Conservation (phyloP, 1,284 basidiomycete species). For the Puccinia brachypodii region DNA sequence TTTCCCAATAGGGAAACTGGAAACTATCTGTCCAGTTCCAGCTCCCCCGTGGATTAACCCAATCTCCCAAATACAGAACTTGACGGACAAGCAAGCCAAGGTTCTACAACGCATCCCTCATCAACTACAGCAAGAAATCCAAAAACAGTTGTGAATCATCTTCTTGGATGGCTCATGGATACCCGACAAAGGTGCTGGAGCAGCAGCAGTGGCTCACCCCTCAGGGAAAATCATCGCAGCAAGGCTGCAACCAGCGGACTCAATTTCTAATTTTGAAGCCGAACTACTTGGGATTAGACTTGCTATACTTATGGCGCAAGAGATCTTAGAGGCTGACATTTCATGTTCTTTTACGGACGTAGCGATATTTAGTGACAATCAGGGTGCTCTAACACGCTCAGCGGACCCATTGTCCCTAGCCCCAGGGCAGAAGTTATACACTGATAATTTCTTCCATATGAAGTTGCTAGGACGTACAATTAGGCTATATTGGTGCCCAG, state of each 20-base stretch:
- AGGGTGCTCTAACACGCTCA: background rate
- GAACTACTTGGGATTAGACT: background rate
- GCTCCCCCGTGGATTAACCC: background rate
- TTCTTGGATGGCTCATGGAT: slow-evolving; percentile 14
- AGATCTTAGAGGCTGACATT: background rate
- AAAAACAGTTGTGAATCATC: background rate
- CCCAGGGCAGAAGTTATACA: background rate
- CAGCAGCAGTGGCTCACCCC: background rate
- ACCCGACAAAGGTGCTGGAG: background rate
- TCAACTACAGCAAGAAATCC: background rate
- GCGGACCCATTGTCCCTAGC: background rate
- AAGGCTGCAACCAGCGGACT: background rate
- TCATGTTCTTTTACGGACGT: background rate
- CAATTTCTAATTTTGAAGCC: background rate
- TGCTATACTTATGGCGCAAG: background rate
- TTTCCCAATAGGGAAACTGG: background rate
- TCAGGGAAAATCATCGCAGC: background rate
- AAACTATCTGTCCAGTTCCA: background rate
- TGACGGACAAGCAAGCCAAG: background rate
- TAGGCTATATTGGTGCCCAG: background rate
- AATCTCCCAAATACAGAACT: background rate
- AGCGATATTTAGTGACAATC: slow-evolving; percentile 11
- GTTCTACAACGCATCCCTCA: background rate
- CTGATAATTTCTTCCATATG: background rate
- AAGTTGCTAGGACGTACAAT: background rate